Evolutionary conservation across 2,329 filamentous ascomycete genomes (phyloP).

Genomic region (Alternaria sp.): DNA sequence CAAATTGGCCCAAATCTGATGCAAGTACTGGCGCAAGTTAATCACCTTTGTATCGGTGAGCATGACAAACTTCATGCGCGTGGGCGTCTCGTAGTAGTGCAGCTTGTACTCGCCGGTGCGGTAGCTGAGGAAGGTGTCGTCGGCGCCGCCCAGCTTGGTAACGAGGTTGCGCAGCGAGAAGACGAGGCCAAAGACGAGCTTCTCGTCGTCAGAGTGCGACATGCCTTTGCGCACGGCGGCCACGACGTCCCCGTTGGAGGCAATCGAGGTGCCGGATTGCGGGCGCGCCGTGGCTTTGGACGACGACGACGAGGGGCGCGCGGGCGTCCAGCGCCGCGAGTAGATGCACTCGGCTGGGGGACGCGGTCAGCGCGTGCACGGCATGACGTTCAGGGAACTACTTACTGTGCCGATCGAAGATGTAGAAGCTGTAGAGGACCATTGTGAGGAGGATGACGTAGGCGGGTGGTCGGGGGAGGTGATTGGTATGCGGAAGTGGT

Average conservation of each 20-base stretch:
- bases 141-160: conserved; percentile 89
- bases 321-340: conserved; percentile 78
- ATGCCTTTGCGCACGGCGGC: conserved; percentile 51
- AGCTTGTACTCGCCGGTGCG: conserved; percentile 96
- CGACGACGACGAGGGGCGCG: conserved; percentile 57
- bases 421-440: conserved; percentile 97
- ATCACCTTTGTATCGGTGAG: conserved; percentile 87
- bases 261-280: conserved; percentile 57
- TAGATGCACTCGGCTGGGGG: conserved; percentile 93
- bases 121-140: conserved; percentile 92
- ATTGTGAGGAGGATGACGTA: conserved; percentile 59
- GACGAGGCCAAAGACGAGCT: conserved; percentile 95
- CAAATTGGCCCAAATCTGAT: conserved; percentile 98
- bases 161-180: conserved; percentile 98
- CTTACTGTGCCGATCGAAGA: conserved; percentile 97
- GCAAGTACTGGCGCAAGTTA: conserved; percentile 91
- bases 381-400: conserved; percentile 3
- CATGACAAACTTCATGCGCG: conserved; percentile 95
- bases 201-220: conserved; percentile 82
- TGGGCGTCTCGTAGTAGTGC: conserved; percentile 98
- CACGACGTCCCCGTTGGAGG: conserved; percentile 53
- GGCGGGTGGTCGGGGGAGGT: not conserved
- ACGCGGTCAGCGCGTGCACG: conserved; percentile 25
- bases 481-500: conserved; percentile 1
- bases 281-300: conserved; percentile 58